Evolutionary conservation across 495 filamentous ascomycete species (phyloP), one percentile per base, ranked within the genome.

Genomic region (Penicillium salamii): DNA sequence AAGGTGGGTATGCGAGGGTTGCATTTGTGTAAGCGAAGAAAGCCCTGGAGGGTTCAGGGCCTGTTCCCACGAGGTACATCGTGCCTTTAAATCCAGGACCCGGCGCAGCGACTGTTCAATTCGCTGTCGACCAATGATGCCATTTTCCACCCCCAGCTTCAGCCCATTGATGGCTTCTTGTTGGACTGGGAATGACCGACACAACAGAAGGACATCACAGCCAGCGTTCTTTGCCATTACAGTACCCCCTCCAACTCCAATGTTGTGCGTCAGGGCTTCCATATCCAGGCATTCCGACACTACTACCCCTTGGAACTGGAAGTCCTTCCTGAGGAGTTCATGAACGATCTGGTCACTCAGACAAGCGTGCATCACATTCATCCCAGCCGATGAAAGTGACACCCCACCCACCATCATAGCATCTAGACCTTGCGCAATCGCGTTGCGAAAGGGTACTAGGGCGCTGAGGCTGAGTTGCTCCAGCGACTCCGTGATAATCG

Each of bases 241-340:
- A 0, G 88, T 93, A 13, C 90, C 90, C 12, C 89, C 89, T 49
- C 89, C 86, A n/a, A 96, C 88, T 11, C 90, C 90, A 53, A 95
- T 93, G 53, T 95, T 91, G 53, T 91, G 88, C 42, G 86, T 87
- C 12, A 96, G 76, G 1, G 89, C 89, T 55, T 96, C 90, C 90
- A 95, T 96, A 65, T 95, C 90, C n/a, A 95, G 74, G 49, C 90
- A 96, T 58, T 96, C 90, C 0, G 90, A 95, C 35, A 96, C 87
- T n/a, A 90, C 89, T 6, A 96, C 90, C 3, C 90, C 90, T 48
- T 89, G 78, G 58, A 96, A 96, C 7, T 87, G 84, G 36, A 96
- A 77, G 52, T 95, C 88, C 40, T 85, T 84, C 14, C 90, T 78
- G 13, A 96, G 69, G 13, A 95, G 71, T 31, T 90, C 88, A 51